Base-by-base conservation (phyloP, 2,329 filamentous ascomycete genomes). In the Penicillium sp. region DNA sequence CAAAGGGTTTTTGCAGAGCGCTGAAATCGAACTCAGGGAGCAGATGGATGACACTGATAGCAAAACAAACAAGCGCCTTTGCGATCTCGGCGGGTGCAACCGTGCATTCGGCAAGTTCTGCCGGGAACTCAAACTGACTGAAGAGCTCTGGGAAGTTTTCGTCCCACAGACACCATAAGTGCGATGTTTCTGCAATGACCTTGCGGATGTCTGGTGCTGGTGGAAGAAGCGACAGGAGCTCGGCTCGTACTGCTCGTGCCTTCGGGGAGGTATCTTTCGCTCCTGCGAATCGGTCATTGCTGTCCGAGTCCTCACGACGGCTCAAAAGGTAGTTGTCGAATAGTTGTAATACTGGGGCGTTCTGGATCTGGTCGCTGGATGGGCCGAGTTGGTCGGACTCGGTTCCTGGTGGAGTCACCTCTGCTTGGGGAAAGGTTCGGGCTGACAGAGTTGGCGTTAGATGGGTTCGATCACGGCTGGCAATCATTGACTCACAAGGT, bases 51-150 rank as follows among this genome's bases (percentile, higher is more conserved):
- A 79, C 68, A 60, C 74, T 73, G 60, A 83, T 72, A 65, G 77
- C 59, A 56, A 80, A 66, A 70, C 79, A 78, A 62, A 84, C 61
- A 11, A 81, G 62, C 11, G 75, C 74, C 59, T 79, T 81, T 7
- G 72, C 76, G 7, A 78, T 63, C 60, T 78, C 70, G 36, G 73
- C 70, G 0, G 76, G 63, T 71, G 73, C 61, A 60, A 78, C 66
- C 16, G 63, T 60, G 22, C 50, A 54, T 49, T 65, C 59, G 40
- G 47, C 55, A 9, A 37, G 46, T 19, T 50, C 54, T 16, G 44
- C 50, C 11, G 51, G 54, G 13, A 52, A 46, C 7, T 58, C 50
- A 16, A 56, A 55, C 16, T 35, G 19, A 7, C 60, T 55, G 50
- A 53, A 56, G 22, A 77, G 63, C 35, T 74, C 71, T 9, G 74